A percentile compares a stretch with the other conserved stretches of the same genome.
phyloP scores from a whole-genome alignment of 2,329 filamentous ascomycete species.

The Aspergillus ibericus region DNA sequence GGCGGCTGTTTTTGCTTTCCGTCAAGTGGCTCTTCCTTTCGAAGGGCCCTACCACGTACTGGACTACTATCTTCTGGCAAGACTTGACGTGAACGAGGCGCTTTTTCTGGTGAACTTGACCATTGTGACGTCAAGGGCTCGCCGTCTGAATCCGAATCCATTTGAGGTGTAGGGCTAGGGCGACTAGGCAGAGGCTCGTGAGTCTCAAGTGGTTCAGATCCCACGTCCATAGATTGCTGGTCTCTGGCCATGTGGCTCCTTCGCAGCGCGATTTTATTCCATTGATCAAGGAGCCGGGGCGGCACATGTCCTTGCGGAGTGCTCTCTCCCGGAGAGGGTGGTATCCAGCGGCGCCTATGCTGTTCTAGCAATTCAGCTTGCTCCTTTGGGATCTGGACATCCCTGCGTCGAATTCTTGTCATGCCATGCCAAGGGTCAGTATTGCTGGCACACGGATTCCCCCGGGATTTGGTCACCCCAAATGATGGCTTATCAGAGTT shows the following conservation, averaged over 20 bases:
- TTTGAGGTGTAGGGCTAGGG: constrained; percentile 16
- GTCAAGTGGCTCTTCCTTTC: background rate
- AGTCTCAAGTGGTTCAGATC: background rate
- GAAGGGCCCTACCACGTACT: constrained; percentile 3
- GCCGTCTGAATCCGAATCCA: constrained; percentile 19
- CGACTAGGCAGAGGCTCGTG: constrained; percentile 1
- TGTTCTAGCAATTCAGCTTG: constrained; percentile 53
- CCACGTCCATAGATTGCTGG: background rate
- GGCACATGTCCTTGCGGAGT: constrained; percentile 37
- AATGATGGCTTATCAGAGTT: background rate
- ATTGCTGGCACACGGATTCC: background rate
- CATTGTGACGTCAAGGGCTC: constrained; percentile 18
- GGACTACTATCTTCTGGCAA: constrained; percentile 35
- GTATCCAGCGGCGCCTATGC: constrained; percentile 41
- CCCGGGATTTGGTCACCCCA: background rate
- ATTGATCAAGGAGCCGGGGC: constrained; percentile 33
- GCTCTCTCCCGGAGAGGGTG: constrained; percentile 30
- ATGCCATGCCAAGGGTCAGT: constrained; percentile 33
- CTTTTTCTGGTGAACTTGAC: constrained; percentile 16
- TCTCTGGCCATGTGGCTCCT: constrained; percentile 2
- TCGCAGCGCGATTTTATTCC: constrained; percentile 33
- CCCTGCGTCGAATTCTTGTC: constrained; percentile 41
- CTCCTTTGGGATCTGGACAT: constrained; percentile 49
- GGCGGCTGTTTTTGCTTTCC: background rate
- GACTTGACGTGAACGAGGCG: constrained; percentile 11